Conservation (phyloP, 352 stramenopile genomes). For the Phytophthora macrochlamydospora region DNA sequence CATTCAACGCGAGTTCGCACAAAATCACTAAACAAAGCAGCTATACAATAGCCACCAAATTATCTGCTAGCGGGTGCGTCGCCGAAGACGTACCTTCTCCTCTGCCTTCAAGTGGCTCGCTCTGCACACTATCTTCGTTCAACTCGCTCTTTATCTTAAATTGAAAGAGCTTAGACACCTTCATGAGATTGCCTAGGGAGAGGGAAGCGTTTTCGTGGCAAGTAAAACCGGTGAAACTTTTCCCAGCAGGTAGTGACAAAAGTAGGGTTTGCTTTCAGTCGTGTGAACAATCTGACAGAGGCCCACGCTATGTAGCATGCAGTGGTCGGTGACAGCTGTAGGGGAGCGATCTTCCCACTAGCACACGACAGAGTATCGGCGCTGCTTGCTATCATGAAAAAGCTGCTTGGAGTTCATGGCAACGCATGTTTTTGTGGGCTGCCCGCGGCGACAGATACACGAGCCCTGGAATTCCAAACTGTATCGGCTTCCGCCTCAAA, state of each 20-base stretch:
- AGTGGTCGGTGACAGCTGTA: neutral
- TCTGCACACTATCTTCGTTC: no score
- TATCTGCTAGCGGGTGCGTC: no score
- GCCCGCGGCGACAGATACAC: neutral
- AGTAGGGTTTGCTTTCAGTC: no score
- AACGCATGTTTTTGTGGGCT: neutral
- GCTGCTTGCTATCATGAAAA: neutral
- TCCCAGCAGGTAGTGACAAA: conserved; percentile 7
- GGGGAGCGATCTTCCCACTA: neutral
- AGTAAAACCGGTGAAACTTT: conserved; percentile 11
- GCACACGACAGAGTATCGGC: neutral
- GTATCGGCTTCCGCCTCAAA: neutral
- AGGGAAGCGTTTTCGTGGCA: neutral
- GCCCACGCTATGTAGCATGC: neutral
- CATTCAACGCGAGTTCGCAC: neutral
- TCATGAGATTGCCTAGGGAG: conserved; percentile 7
- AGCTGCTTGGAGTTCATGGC: neutral
- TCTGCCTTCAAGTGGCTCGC: no score
- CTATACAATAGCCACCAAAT: neutral
- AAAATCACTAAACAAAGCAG: neutral
- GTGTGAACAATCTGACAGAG: neutral
- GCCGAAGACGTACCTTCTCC: no score
- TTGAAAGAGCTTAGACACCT: conserved; percentile 7
- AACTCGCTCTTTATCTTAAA: no score
- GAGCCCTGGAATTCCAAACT: neutral